Evolutionary conservation across 306 rosid genomes (phyloP).

Genomic region (Glycine latifolia): DNA sequence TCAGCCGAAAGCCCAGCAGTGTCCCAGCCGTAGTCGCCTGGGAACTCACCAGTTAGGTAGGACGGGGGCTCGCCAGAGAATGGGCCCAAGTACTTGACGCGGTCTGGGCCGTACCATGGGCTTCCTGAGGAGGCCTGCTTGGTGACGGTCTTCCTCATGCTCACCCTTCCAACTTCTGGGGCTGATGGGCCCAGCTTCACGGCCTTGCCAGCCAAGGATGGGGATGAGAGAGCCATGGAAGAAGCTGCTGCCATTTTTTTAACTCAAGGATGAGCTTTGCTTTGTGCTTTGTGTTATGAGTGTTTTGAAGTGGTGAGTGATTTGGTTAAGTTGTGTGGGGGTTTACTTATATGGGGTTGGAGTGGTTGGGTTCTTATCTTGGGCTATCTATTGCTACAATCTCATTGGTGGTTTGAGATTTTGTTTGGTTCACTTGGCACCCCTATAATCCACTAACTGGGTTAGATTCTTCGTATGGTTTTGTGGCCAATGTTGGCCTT

Average conservation of each 20-base stretch:
- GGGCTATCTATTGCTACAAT: conserved; percentile 34
- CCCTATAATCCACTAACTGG: conserved; percentile 36
- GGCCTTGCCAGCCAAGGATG: conserved; percentile 74
- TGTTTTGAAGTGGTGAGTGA: background rate
- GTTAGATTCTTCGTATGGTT: conserved; percentile 32
- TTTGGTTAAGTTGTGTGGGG: background rate
- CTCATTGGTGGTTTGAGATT: conserved; percentile 46
- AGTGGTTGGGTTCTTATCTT: conserved; percentile 41
- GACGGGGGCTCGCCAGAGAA: conserved; percentile 83
- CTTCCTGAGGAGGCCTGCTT: conserved; percentile 64
- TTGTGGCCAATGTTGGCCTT: conserved; percentile 26
- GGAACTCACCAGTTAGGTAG: conserved; percentile 79
- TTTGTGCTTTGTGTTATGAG: background rate
- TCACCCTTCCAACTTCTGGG: conserved; percentile 52
- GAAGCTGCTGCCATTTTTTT: conserved; percentile 77
- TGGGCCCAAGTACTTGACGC: conserved; percentile 96
- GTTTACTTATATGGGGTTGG: conserved; percentile 26
- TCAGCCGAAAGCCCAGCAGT: conserved; percentile 93
- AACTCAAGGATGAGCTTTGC: background rate
- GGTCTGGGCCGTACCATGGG: conserved; percentile 94
- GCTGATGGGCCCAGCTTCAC: conserved; percentile 63
- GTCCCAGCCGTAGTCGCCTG: conserved; percentile 94
- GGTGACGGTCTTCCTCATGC: conserved; percentile 65
- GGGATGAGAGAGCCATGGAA: conserved; percentile 84
- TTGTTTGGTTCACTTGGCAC: conserved; percentile 35